Evolutionary conservation across 129 eudicot species (phyloP).

Genomic region (Cynara cardunculus): DNA sequence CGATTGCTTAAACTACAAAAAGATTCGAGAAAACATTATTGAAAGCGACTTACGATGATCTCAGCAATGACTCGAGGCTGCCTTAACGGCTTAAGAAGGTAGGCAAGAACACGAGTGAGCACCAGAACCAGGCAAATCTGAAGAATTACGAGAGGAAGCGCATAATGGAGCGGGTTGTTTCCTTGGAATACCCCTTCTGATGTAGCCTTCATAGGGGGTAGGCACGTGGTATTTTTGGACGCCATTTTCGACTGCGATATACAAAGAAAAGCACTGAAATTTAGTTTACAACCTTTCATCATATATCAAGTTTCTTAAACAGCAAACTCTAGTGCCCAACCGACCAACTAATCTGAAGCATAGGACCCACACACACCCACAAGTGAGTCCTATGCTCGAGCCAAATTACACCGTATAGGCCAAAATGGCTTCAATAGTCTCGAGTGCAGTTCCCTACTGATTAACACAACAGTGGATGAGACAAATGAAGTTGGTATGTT

Average conservation of each 20-base stretch:
- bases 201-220: slow-evolving; percentile 65
- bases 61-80: slow-evolving; percentile 95
- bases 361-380: slow-evolving; percentile 5
- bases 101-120: slow-evolving; percentile 70
- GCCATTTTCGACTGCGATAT: slow-evolving; percentile 37
- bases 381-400: background rate
- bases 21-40: background rate
- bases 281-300: background rate
- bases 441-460: no score
- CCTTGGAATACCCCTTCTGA: slow-evolving; percentile 85
- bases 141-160: slow-evolving; percentile 67
- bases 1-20: slow-evolving; percentile 16
- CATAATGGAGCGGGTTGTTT: slow-evolving; percentile 62
- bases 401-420: background rate
- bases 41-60: slow-evolving; percentile 52
- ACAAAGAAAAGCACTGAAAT: background rate
- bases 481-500: background rate
- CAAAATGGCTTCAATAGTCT: background rate
- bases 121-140: slow-evolving; percentile 71
- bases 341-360: background rate
- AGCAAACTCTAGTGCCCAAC: background rate
- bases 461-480: background rate
- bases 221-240: slow-evolving; percentile 37
- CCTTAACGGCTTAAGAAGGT: slow-evolving; percentile 60
- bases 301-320: background rate